A percentile compares a stretch with the other conserved stretches of the same genome.
Conservation (phyloP, 352 stramenopile species). For the Aphanomyces euteiches region DNA sequence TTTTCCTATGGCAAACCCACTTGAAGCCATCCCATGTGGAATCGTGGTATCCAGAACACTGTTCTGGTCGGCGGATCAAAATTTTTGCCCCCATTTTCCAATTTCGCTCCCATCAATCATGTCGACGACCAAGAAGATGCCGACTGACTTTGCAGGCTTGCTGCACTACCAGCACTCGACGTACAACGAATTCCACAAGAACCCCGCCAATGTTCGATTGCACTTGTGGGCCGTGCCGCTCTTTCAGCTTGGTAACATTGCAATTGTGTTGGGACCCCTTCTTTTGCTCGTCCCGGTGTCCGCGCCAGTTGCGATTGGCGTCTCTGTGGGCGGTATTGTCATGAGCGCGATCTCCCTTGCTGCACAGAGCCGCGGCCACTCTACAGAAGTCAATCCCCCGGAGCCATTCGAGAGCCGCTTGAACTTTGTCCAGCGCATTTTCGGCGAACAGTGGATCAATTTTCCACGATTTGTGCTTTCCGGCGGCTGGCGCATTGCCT, state of each 20-base stretch:
- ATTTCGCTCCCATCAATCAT: too few relatives aligned
- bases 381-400: neutral
- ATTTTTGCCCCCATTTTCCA: too few relatives aligned
- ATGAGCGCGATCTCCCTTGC: neutral
- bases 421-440: neutral
- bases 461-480: neutral
- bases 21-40: too few relatives aligned
- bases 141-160: neutral
- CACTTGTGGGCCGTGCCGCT: neutral
- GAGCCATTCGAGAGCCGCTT: neutral
- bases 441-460: neutral
- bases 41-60: too few relatives aligned
- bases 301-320: neutral
- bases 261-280: neutral
- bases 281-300: neutral
- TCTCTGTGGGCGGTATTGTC: neutral
- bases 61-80: too few relatives aligned
- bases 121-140: neutral
- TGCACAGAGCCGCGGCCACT: neutral
- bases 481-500: neutral
- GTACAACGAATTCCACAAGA: neutral
- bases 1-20: too few relatives aligned
- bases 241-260: constrained; percentile 3
- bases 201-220: neutral
- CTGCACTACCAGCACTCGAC: neutral